Base-by-base conservation (phyloP, 495 filamentous ascomycete genomes). In the Aspergillus egyptiacus region DNA sequence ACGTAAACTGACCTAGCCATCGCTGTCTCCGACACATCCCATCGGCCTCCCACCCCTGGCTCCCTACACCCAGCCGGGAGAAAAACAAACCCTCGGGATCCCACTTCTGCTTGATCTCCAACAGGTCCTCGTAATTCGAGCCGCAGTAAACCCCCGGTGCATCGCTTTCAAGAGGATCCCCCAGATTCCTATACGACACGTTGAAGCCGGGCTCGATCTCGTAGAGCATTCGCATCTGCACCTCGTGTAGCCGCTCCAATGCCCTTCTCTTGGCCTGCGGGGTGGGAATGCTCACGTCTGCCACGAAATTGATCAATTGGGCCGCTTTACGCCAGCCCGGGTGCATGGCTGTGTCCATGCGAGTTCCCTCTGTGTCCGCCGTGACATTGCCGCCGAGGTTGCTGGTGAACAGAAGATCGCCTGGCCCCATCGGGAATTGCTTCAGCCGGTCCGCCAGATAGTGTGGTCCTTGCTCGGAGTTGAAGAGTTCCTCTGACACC, bases 71-170 rank as follows among this genome's bases (percentile, higher is more conserved):
- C 10, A 25, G 18, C 18, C 50, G 27, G 3, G 27, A 19, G 11
- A 48, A n/a, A 9, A 54, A 54, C 20, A 54, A 41, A 3, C 17
- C 45, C n/a, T 32, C n/a, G 8, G 51, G 46, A 42, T 54, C 50
- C 20, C 24, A 40, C 30, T 44, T 34, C 32, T 53, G 50, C 60
- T 76, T 75, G 7, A 74, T 36, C 4, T 35, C 22, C 17, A 62
- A 56, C 13, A 75, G 50, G 3, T 39, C 50, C 9, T 34, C 51
- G 40, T 75, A 74, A 36, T 74, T 73, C 11, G 50, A 47, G 2
- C 72, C 72, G 60, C 64, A 75, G 55, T 67, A 74, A 3, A 60
- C 62, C 15, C 63, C 33, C 34, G 65, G 69, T 57, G 67, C 73
- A 6, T 58, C 56, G 10, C 47, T 42, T 27, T 69, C 67, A 5